Evolutionary conservation across 768 basidiomycete genomes (phyloP), one percentile per base, ranked within the genome.

Genomic region (Mycena polygramma): DNA sequence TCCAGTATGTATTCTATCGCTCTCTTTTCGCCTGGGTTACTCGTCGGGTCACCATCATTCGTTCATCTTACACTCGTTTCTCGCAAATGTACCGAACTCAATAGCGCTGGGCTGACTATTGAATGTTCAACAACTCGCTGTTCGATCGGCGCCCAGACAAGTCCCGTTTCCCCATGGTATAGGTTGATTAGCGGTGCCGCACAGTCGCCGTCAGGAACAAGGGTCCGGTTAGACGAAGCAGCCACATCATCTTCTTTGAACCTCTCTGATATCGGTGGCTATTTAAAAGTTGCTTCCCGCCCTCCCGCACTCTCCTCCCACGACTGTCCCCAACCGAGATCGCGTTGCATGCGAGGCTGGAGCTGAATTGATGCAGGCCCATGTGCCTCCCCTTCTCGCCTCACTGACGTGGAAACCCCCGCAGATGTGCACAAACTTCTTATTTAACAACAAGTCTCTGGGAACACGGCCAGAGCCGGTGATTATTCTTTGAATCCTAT

Each of bases 401-500:
- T 52, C 26, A 53, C 24, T 53, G 26, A 14, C 52, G 5, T 53
- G 52, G 24, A 30, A 35, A 30, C 13, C 15, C 20, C 24, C 20
- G 22, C 26, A 13, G 52, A 35, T 26, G 26, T 30, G 52, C 7
- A 17, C n/a, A 8, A 30, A 7, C 13, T 11, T 43, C 41, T 30
- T 53, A 53, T 53, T 53, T 53, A 53, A 53, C 11, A 17, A 14
- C 52, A 53, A 15, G 26, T 13, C 52, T 24, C 52, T 53, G 52
- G 15, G 52, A 53, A 53, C 52, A 17, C 52, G 26, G 26, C 52
- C 52, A 53, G 15, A 7, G 22, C 49, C 22, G 20, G 49, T 51
- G 49, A 26, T 51, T 51, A 41, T 20, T 53, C n/a, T 52, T 53
- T 15, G 52, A 53, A 53, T 53, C n/a, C 52, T 53, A 53, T 53